Evolutionary conservation across 2,329 filamentous ascomycete genomes (phyloP).

Genomic region (Penicillium sp.): DNA sequence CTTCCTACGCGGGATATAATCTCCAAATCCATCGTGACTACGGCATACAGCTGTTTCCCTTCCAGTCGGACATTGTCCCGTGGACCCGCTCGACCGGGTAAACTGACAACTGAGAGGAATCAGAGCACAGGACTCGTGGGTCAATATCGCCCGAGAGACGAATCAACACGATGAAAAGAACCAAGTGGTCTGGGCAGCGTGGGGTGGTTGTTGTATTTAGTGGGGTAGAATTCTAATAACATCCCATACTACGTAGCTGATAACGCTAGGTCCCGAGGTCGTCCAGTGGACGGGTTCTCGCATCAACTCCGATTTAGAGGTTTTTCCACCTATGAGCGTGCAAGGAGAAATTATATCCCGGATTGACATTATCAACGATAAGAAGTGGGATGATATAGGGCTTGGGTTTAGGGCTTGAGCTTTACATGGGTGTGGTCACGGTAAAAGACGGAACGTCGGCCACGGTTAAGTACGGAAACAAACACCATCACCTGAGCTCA

Average conservation of each 20-base stretch:
- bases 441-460: background rate
- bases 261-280: background rate
- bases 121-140: background rate
- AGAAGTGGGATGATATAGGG: conserved; percentile 7
- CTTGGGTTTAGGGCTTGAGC: conserved; percentile 9
- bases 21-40: background rate
- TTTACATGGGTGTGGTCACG: background rate
- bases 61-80: conserved; percentile 11
- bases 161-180: background rate
- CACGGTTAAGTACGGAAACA: background rate
- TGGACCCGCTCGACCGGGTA: background rate
- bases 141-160: conserved; percentile 7
- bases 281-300: conserved; percentile 7
- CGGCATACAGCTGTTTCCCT: background rate
- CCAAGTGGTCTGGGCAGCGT: background rate
- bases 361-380: conserved; percentile 10
- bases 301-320: conserved; percentile 15
- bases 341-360: conserved; percentile 8
- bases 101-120: conserved; percentile 3
- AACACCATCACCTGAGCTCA: background rate
- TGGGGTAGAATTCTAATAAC: background rate
- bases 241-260: background rate
- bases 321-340: conserved; percentile 29
- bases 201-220: background rate
- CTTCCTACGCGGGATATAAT: background rate